Evolutionary conservation across 345 rosid species (phyloP).

Genomic region (Arabidopsis arenosa): DNA sequence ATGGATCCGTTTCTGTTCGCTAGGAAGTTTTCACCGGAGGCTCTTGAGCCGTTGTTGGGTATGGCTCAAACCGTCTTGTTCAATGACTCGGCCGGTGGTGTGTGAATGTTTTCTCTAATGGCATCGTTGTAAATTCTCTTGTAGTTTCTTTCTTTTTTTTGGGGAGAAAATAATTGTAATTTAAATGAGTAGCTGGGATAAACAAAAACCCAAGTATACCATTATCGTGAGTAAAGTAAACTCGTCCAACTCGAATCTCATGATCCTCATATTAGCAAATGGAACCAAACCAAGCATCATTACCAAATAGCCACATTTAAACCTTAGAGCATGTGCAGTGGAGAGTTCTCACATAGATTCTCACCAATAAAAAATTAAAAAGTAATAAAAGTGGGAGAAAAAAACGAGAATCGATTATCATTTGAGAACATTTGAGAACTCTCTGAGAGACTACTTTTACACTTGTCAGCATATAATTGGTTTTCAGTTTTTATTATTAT

Average conservation of each 20-base stretch:
- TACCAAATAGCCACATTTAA: neutral
- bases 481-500: too few relatives aligned
- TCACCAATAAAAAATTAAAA: too few relatives aligned
- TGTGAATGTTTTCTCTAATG: conserved; percentile 12
- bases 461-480: too few relatives aligned
- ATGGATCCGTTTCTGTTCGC: conserved; percentile 69
- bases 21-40: conserved; percentile 60
- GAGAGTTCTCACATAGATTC: too few relatives aligned
- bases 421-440: too few relatives aligned
- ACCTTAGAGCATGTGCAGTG: too few relatives aligned
- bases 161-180: conserved; percentile 30
- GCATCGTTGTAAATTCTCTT: conserved; percentile 48
- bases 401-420: too few relatives aligned
- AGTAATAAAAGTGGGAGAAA: too few relatives aligned
- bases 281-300: neutral
- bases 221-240: conserved; percentile 6
- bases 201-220: conserved; percentile 42
- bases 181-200: conserved; percentile 47
- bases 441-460: too few relatives aligned
- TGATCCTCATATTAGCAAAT: neutral
- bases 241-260: conserved; percentile 3
- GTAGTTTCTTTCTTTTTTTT: neutral
- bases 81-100: conserved; percentile 49
- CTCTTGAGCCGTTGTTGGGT: conserved; percentile 51
- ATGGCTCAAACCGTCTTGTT: conserved; percentile 59